Evolutionary conservation across 306 rosid genomes (phyloP).

Genomic region (Pachyrhizus erosus): DNA sequence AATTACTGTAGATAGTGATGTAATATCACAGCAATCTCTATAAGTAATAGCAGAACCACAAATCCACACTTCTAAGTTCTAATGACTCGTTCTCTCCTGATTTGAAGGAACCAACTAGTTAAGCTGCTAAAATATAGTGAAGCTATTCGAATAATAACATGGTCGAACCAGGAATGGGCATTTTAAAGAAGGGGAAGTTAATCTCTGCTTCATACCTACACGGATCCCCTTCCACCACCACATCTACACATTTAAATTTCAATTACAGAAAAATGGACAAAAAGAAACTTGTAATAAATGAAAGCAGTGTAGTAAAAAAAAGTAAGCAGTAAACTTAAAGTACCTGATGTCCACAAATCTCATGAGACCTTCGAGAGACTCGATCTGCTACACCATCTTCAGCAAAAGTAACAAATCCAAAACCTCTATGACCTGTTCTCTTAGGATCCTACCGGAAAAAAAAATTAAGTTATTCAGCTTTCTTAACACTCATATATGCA

Average conservation of each 20-base stretch:
- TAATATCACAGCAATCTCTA: not conserved
- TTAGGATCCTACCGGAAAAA: slow-evolving; percentile 71
- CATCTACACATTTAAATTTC: not conserved
- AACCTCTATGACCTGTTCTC: slow-evolving; percentile 94
- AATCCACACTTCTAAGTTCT: slow-evolving; percentile 16
- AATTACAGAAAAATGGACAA: not conserved
- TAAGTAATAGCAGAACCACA: slow-evolving; percentile 3
- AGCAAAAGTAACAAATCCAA: slow-evolving; percentile 95
- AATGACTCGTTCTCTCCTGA: slow-evolving; percentile 14
- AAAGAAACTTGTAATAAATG: not conserved
- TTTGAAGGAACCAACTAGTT: not conserved
- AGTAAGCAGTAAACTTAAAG: slow-evolving; percentile 14
- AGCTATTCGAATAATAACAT: not conserved
- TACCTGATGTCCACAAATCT: slow-evolving; percentile 93
- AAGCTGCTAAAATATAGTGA: not conserved
- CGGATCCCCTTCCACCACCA: slow-evolving; percentile 24
- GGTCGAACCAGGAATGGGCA: slow-evolving; percentile 6
- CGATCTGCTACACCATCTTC: slow-evolving; percentile 96
- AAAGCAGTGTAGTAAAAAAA: not conserved
- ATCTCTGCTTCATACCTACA: not conserved
- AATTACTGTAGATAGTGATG: not conserved
- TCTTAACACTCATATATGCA: not conserved
- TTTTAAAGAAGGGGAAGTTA: not conserved
- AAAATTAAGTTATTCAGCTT: slow-evolving; percentile 28
- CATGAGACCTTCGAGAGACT: slow-evolving; percentile 90